Evolutionary conservation across 352 stramenopile genomes (phyloP).

Genomic region (Pythium oligandrum): DNA sequence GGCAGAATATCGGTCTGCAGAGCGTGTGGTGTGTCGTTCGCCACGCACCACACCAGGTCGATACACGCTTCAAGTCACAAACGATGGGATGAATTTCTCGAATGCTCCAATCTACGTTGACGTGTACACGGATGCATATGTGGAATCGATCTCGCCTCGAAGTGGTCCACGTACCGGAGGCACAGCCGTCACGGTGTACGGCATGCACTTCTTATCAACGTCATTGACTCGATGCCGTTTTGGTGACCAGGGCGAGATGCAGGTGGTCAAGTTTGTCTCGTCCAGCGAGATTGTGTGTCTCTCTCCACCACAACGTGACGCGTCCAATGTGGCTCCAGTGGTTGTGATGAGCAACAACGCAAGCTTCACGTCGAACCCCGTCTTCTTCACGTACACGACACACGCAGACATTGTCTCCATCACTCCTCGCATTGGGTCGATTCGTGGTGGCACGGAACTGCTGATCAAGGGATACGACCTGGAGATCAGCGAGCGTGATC

Average conservation of each 20-base stretch:
- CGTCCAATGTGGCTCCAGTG: slow-evolving; percentile 34
- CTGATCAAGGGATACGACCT: slow-evolving; percentile 57
- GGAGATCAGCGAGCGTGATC: slow-evolving; percentile 29
- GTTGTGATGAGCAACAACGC: slow-evolving; percentile 69
- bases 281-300: slow-evolving; percentile 67
- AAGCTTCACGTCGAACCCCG: slow-evolving; percentile 48
- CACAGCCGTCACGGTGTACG: slow-evolving; percentile 81
- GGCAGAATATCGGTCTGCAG: slow-evolving; percentile 43
- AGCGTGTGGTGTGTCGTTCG: slow-evolving; percentile 51
- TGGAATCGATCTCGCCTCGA: slow-evolving; percentile 61
- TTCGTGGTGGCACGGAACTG: slow-evolving; percentile 45
- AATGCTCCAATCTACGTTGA: slow-evolving; percentile 50
- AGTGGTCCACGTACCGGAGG: slow-evolving; percentile 71
- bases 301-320: slow-evolving; percentile 42
- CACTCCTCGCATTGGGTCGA: slow-evolving; percentile 40
- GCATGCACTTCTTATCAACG: slow-evolving; percentile 71
- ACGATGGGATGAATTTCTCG: slow-evolving; percentile 60
- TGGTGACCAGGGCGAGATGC: slow-evolving; percentile 36
- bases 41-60: slow-evolving; percentile 44
- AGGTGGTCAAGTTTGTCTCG: slow-evolving; percentile 64
- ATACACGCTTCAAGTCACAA: slow-evolving; percentile 79
- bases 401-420: slow-evolving; percentile 45
- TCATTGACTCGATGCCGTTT: slow-evolving; percentile 72
- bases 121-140: slow-evolving; percentile 71
- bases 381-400: slow-evolving; percentile 81